Base-by-base conservation (phyloP, 306 rosid species). In the Betula pendula region DNA sequence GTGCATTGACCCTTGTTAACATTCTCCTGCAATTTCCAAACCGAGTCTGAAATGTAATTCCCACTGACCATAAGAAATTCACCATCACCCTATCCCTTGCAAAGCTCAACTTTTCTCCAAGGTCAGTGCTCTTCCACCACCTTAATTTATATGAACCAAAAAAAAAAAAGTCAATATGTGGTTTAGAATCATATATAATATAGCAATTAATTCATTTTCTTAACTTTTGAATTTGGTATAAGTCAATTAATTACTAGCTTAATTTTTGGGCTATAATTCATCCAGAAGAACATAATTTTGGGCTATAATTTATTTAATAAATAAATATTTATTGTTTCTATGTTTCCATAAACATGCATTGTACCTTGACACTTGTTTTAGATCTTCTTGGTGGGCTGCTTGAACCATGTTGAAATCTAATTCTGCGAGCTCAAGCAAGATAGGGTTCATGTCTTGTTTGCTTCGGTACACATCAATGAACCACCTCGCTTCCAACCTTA, bases 401-500 rank as follows among this genome's bases (percentile, higher is more conserved):
- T 76, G 58, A 2, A 68, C 74, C 3, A 24, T 50, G 33, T 68
- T 76, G 67, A 38, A 76, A 52, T 76, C 68, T 45, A 68, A 19
- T 24, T 42, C 20, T 7, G 80, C 80, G 25, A 76, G 14, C 31
- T 68, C 40, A 68, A 67, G 68, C 22, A 76, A 38, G 40, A 22
- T 29, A 20, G 47, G 68, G 38, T 27, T 25, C 56, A 4, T 24
- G 10, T 76, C 24, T 7, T 68, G 0, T 24, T 3, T 51, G 6
- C 6, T 56, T 14, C 13, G 62, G 0, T 77, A 81, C 1, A 68
- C 29, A 43, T 82, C 77, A 69, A 82, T 68, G 70, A 73, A 82
- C 77, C 82, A 82, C 0, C 62, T 63, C 0, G 77, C 5, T 6
- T 82, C 80, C 12, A 58, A 49, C 63, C 80, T 80, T 11, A 48